Evolutionary conservation across 1,284 basidiomycete genomes (phyloP), one percentile per base, ranked within the genome.

Genomic region (Psilocybe mexicana): DNA sequence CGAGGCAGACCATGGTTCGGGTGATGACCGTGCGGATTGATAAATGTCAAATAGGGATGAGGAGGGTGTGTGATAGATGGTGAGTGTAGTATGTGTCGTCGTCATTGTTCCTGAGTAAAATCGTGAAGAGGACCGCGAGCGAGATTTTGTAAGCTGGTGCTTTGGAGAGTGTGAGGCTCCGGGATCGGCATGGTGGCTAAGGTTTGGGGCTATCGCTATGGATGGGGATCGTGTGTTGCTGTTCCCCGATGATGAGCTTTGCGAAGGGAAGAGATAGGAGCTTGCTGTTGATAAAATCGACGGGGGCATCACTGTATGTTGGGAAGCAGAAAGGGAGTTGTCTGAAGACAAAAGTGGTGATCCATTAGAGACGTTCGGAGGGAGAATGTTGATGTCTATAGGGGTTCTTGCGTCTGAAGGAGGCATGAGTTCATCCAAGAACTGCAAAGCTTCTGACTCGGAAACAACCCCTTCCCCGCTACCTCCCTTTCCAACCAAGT

Each of bases 21-120:
- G 85, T 0, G 86, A 88, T 2, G 83, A 81, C 5, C 81, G 79
- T 0, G 86, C 85, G 8, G 84, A 84, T 25, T 77, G 70, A 54
- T 76, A 78, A 1, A 44, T 64, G 55, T 77, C 76, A 58, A 82
- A 85, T 48, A 89, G 61, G n/a, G 88, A 90, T 0, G 88, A 89
- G 0, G 85, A 82, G 6, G 90, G 88, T 0, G 89, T 91, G 69
- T 90, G 86, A 69, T 87, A 91, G 47, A 85, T 78, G 1, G 85
- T 83, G 6, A 83, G 68, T 2, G 78, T 78, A 0, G 86, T 85
- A 40, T 77, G 79, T 18, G 80, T 77, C 23, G 83, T 78, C 44
- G 82, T 77, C 69, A 84, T 70, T 10, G 84, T 86, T 48, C 81
- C 80, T 26, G 73, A 70, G 63, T 78, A 69, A 65, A 79, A 72